phyloP scores from a whole-genome alignment of 1,139 yeast genomes.

The Scheffersomyces insectosa region DNA sequence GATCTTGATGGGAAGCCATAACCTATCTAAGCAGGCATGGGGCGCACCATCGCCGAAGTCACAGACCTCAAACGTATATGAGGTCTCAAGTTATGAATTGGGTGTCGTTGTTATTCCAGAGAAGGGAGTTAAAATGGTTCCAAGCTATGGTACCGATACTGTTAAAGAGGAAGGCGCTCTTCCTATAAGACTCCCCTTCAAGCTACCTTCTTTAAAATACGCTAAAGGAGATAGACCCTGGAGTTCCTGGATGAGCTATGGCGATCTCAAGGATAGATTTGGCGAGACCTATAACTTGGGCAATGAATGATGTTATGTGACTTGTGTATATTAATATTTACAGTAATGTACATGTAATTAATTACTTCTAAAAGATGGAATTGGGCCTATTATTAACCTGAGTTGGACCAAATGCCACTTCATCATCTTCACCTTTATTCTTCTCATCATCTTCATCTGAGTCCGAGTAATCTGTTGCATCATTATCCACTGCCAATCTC shows the following conservation, averaged over 20 bases:
- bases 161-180: conserved; percentile 13
- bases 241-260: conserved; percentile 32
- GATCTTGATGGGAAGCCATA: conserved; percentile 68
- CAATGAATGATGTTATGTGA: not conserved
- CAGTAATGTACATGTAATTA: not conserved
- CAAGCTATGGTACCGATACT: conserved; percentile 42
- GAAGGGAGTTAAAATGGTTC: conserved; percentile 25
- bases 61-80: conserved; percentile 20
- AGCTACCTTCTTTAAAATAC: conserved; percentile 49
- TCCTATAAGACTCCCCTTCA: conserved; percentile 55
- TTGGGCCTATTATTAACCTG: conserved; percentile 32
- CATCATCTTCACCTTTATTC: conserved; percentile 8
- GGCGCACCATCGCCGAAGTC: conserved; percentile 41
- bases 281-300: conserved; percentile 19
- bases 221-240: conserved; percentile 47
- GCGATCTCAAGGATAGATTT: conserved; percentile 19
- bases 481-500: conserved; percentile 5
- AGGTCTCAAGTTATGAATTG: conserved; percentile 52
- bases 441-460: conserved; percentile 12
- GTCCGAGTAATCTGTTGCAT: conserved; percentile 29
- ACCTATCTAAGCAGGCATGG: conserved; percentile 71
- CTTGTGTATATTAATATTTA: not conserved
- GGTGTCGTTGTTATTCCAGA: conserved; percentile 43
- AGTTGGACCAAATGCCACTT: conserved; percentile 35
- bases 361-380: conserved; percentile 28